A percentile compares a stretch with the other conserved stretches of the same genome.
These are phyloP conservation scores for Zymoseptoria ardabiliae DNA, from an alignment of 2,329 filamentous ascomycete genomes.

Conservation along the genomic window DNA sequence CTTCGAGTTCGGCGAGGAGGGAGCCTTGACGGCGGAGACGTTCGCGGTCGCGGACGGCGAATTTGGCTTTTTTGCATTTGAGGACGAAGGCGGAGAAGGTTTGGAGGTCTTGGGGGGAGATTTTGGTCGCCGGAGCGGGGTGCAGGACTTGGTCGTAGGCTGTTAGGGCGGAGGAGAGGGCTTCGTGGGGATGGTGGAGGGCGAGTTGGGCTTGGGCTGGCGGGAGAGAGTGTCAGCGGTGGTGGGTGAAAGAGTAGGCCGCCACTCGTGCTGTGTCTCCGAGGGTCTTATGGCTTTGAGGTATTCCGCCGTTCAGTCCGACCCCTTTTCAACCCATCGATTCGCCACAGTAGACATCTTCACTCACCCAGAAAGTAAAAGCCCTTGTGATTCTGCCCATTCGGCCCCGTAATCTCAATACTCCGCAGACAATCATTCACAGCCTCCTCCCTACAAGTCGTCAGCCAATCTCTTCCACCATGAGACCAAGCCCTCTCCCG, in stretches of 20 bases:
- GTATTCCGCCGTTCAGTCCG: too few relatives aligned
- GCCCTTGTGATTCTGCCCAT: slow-evolving; percentile 53
- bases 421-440: slow-evolving; percentile 71
- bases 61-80: slow-evolving; percentile 74
- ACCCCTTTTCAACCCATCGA: too few relatives aligned
- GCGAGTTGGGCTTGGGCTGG: slow-evolving; percentile 70
- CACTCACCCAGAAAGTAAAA: slow-evolving; percentile 60
- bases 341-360: background rate
- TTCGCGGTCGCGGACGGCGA: slow-evolving; percentile 65
- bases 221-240: slow-evolving; percentile 11
- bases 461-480: too few relatives aligned
- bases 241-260: background rate
- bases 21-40: slow-evolving; percentile 50
- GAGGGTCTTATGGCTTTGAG: too few relatives aligned
- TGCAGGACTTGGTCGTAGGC: slow-evolving; percentile 55
- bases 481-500: too few relatives aligned
- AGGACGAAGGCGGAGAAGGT: slow-evolving; percentile 64
- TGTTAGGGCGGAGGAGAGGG: slow-evolving; percentile 59
- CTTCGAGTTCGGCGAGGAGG: slow-evolving; percentile 55
- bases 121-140: slow-evolving; percentile 53
- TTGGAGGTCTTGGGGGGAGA: slow-evolving; percentile 26
- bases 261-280: too few relatives aligned
- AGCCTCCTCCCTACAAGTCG: slow-evolving; percentile 48
- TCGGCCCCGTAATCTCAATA: slow-evolving; percentile 55
- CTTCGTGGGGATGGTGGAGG: slow-evolving; percentile 64